Conservation (phyloP, 768 basidiomycete species). For the Lepiota subincarnata region DNA sequence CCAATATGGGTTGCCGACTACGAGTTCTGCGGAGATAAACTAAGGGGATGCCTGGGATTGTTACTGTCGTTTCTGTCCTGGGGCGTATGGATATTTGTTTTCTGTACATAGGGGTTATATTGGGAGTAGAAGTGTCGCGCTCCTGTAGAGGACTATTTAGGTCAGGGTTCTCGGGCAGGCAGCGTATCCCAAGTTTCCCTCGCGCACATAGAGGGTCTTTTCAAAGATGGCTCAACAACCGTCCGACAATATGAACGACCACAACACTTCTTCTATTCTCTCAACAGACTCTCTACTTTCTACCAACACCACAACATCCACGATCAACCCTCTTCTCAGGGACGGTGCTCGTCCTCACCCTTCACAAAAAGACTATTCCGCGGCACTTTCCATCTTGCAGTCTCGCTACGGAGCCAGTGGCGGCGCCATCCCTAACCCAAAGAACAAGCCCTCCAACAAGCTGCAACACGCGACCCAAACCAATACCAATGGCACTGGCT, state of each 20-base stretch:
- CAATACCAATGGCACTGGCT: not conserved
- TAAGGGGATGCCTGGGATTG: too few species aligned
- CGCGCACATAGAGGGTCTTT: not conserved
- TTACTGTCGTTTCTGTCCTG: too few species aligned
- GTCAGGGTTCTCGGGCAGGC: too few species aligned
- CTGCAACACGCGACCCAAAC: conserved; percentile 1
- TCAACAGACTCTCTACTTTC: conserved; percentile 5
- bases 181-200: too few species aligned
- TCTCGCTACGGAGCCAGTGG: conserved; percentile 32
- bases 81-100: too few species aligned
- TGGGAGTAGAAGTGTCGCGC: too few species aligned
- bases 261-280: not conserved
- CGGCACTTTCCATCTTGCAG: conserved; percentile 31
- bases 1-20: not conserved
- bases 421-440: conserved; percentile 25
- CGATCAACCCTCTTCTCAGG: conserved; percentile 1
- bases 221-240: not conserved
- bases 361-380: conserved; percentile 33
- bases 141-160: too few species aligned
- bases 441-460: conserved; percentile 17
- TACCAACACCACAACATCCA: conserved; percentile 3
- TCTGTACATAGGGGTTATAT: too few species aligned
- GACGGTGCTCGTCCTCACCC: not conserved
- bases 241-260: not conserved
- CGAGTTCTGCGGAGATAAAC: too few species aligned